Evolutionary conservation across 352 stramenopile genomes (phyloP).

Genomic region (Lagenidium giganteum): DNA sequence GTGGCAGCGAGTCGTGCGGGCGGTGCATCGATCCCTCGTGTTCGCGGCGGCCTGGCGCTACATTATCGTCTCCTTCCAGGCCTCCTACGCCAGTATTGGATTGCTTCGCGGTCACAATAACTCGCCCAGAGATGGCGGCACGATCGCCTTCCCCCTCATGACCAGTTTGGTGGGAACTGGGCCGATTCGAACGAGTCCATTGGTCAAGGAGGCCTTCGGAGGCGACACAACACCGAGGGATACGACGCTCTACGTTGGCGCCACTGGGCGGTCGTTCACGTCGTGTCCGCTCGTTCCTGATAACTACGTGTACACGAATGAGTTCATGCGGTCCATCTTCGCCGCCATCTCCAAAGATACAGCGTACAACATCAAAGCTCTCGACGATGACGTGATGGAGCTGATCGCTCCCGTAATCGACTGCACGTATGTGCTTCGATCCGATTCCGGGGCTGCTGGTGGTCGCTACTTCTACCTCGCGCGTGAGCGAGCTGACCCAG

Average conservation of each 20-base stretch:
- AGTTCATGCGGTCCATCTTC: slow-evolving; percentile 1
- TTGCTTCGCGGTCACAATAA: slow-evolving; percentile 7
- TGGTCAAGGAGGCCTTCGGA: not conserved
- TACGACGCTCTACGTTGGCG: slow-evolving; percentile 1
- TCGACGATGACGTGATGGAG: too few relatives aligned
- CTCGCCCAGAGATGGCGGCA: not conserved
- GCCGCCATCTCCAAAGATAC: not conserved
- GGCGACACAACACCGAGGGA: not conserved
- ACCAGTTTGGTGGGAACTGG: too few relatives aligned
- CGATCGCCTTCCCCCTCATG: slow-evolving; percentile 1
- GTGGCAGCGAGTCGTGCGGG: too few relatives aligned
- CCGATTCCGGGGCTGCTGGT: not conserved
- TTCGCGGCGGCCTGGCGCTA: slow-evolving; percentile 1
- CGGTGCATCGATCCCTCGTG: slow-evolving; percentile 1
- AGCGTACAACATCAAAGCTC: not conserved
- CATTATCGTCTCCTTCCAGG: slow-evolving; percentile 5
- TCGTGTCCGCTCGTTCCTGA: not conserved
- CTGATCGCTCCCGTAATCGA: not conserved
- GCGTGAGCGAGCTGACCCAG: not conserved
- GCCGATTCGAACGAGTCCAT: slow-evolving; percentile 1
- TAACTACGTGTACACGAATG: not conserved
- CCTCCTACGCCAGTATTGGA: not conserved
- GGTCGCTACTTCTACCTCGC: not conserved
- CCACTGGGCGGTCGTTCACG: slow-evolving; percentile 1
- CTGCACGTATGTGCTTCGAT: not conserved